Conservation (phyloP, 2,329 filamentous ascomycete species). For the Microsporum ferrugineum region DNA sequence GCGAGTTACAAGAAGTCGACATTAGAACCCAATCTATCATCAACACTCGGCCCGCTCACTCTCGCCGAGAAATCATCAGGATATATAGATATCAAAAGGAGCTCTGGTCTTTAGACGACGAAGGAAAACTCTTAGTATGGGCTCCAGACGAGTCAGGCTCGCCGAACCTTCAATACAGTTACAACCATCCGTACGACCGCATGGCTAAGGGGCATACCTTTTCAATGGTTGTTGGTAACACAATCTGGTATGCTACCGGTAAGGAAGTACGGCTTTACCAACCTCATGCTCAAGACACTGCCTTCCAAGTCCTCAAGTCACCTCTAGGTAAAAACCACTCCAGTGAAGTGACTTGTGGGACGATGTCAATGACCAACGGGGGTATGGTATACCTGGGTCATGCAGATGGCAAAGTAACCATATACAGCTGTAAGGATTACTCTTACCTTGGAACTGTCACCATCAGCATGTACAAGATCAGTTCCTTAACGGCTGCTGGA, state of each 20-base stretch:
- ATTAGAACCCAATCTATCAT: slow-evolving; percentile 61
- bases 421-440: slow-evolving; percentile 74
- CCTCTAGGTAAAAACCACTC: slow-evolving; percentile 60
- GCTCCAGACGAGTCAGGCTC: slow-evolving; percentile 60
- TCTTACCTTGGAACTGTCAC: slow-evolving; percentile 68
- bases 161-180: slow-evolving; percentile 62
- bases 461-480: slow-evolving; percentile 92
- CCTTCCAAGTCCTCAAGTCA: slow-evolving; percentile 63
- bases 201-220: slow-evolving; percentile 73
- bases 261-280: slow-evolving; percentile 79
- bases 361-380: slow-evolving; percentile 60
- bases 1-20: slow-evolving; percentile 84
- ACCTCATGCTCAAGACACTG: slow-evolving; percentile 57
- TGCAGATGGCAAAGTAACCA: slow-evolving; percentile 81
- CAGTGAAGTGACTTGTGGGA: slow-evolving; percentile 78
- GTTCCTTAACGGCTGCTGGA: slow-evolving; percentile 68
- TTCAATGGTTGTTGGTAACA: slow-evolving; percentile 72
- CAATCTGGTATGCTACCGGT: slow-evolving; percentile 77
- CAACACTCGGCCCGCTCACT: slow-evolving; percentile 60
- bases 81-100: slow-evolving; percentile 81
- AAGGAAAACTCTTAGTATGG: slow-evolving; percentile 80
- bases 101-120: slow-evolving; percentile 88
- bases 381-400: slow-evolving; percentile 84
- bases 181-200: slow-evolving; percentile 56
- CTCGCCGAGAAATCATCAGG: slow-evolving; percentile 64